phyloP scores from a whole-genome alignment of 1,139 yeast species.

The Pichia sorboxylosa region DNA sequence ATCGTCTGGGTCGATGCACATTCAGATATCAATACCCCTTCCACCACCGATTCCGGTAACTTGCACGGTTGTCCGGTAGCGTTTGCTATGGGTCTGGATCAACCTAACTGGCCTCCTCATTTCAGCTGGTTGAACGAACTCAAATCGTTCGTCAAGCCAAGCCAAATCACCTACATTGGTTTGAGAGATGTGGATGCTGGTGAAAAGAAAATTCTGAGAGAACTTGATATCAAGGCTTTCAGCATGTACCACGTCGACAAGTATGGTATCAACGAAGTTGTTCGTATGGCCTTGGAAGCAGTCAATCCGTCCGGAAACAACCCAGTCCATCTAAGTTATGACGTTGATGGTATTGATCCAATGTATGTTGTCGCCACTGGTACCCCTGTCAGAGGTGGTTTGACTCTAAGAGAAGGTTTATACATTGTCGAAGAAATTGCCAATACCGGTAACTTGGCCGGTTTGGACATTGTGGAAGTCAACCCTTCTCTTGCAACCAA shows the following conservation, averaged over 20 bases:
- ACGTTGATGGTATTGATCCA: slow-evolving; percentile 96
- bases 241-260: slow-evolving; percentile 95
- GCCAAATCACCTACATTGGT: slow-evolving; percentile 84
- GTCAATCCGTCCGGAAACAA: slow-evolving; percentile 62
- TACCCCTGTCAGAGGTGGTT: slow-evolving; percentile 94
- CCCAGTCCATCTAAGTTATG: slow-evolving; percentile 87
- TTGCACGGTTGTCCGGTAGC: slow-evolving; percentile 96
- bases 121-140: slow-evolving; percentile 53
- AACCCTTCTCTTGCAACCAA: slow-evolving; percentile 82
- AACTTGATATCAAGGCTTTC: slow-evolving; percentile 69
- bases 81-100: slow-evolving; percentile 69
- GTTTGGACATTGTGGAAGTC: slow-evolving; percentile 87
- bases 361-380: slow-evolving; percentile 94
- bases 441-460: slow-evolving; percentile 72
- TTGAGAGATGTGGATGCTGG: slow-evolving; percentile 86
- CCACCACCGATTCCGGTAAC: slow-evolving; percentile 77
- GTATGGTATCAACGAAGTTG: slow-evolving; percentile 83
- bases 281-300: slow-evolving; percentile 79
- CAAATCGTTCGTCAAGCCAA: slow-evolving; percentile 48
- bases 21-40: slow-evolving; percentile 92
- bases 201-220: slow-evolving; percentile 63
- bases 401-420: slow-evolving; percentile 88
- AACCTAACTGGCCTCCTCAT: slow-evolving; percentile 53
- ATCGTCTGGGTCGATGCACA: slow-evolving; percentile 96
- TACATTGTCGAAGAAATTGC: slow-evolving; percentile 88